A percentile compares a stretch with the other conserved stretches of the same genome.
Conservation (phyloP, 2,329 filamentous ascomycete genomes). For the Fusarium albidum region DNA sequence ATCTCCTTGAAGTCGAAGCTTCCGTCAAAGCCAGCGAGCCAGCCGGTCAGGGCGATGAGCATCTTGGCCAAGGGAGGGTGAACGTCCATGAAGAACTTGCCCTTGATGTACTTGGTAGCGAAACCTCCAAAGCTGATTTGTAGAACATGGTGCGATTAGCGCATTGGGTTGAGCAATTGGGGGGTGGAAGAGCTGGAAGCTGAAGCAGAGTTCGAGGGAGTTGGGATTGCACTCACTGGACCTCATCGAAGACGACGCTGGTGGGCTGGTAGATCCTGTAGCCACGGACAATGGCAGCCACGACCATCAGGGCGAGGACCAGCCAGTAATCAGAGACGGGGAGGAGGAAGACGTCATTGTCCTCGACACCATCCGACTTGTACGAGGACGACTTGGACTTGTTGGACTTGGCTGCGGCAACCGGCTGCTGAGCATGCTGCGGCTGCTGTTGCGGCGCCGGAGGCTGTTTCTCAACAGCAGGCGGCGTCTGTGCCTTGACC, state of each 20-base stretch:
- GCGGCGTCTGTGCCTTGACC: constrained; percentile 34
- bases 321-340: constrained; percentile 84
- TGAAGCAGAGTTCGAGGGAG: constrained; percentile 3
- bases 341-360: constrained; percentile 92
- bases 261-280: constrained; percentile 97
- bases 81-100: constrained; percentile 99
- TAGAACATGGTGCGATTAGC: constrained; percentile 23
- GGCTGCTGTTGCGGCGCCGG: constrained; percentile 17
- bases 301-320: constrained; percentile 73
- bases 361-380: constrained; percentile 79
- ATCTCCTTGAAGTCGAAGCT: constrained; percentile 99
- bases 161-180: neutral
- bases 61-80: constrained; percentile 97
- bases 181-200: neutral
- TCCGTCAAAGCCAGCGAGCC: constrained; percentile 93
- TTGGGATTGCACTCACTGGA: constrained; percentile 75
- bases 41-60: constrained; percentile 93
- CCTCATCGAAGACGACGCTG: constrained; percentile 98
- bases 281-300: constrained; percentile 82
- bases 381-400: constrained; percentile 60
- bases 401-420: constrained; percentile 17
- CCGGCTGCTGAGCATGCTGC: constrained; percentile 13
- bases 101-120: constrained; percentile 99
- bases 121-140: constrained; percentile 90
- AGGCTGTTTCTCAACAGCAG: constrained; percentile 34